phyloP scores from a whole-genome alignment of 352 stramenopile species.

The Elongisporangium undulatum region DNA sequence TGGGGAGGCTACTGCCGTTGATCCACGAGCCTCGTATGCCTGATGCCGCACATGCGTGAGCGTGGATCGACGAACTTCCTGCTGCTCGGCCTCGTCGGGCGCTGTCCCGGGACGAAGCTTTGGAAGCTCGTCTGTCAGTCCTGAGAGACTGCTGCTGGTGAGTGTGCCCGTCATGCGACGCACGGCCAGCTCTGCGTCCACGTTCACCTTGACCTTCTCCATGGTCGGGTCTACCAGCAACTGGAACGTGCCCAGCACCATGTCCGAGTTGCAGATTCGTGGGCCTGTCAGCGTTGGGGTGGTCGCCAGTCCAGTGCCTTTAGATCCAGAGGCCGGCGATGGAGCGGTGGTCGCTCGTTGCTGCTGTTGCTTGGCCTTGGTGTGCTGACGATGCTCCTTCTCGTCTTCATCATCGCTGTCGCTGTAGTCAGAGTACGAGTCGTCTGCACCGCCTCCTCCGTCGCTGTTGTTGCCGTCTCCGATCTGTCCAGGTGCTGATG shows the following conservation, averaged over 20 bases:
- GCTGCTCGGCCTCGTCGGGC: slow-evolving; percentile 16
- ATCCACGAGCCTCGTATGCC: neutral
- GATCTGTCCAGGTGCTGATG: neutral
- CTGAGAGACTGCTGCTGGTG: slow-evolving; percentile 11
- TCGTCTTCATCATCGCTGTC: slow-evolving; percentile 30
- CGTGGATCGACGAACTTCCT: slow-evolving; percentile 17
- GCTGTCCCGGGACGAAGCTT: slow-evolving; percentile 39
- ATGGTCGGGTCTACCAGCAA: slow-evolving; percentile 40
- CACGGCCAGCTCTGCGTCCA: slow-evolving; percentile 48
- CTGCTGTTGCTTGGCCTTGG: slow-evolving; percentile 12
- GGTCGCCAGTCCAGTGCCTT: slow-evolving; percentile 7
- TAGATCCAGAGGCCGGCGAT: slow-evolving; percentile 5
- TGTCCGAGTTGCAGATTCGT: slow-evolving; percentile 48
- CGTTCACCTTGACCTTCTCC: slow-evolving; percentile 58
- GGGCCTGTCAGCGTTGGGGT: slow-evolving; percentile 27
- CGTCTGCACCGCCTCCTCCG: slow-evolving; percentile 15
- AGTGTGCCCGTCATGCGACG: slow-evolving; percentile 15
- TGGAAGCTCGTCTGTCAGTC: slow-evolving; percentile 27
- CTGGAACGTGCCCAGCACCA: slow-evolving; percentile 45
- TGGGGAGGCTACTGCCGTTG: slow-evolving; percentile 2
- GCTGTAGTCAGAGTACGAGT: slow-evolving; percentile 36
- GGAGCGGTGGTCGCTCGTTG: slow-evolving; percentile 4
- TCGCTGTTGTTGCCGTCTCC: slow-evolving; percentile 9
- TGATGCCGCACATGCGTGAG: slow-evolving; percentile 35
- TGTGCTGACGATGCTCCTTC: slow-evolving; percentile 7